A percentile compares a stretch with the other conserved stretches of the same genome.
phyloP scores from a whole-genome alignment of 176 grass and related monocot genomes.

The Elaeis guineensis region DNA sequence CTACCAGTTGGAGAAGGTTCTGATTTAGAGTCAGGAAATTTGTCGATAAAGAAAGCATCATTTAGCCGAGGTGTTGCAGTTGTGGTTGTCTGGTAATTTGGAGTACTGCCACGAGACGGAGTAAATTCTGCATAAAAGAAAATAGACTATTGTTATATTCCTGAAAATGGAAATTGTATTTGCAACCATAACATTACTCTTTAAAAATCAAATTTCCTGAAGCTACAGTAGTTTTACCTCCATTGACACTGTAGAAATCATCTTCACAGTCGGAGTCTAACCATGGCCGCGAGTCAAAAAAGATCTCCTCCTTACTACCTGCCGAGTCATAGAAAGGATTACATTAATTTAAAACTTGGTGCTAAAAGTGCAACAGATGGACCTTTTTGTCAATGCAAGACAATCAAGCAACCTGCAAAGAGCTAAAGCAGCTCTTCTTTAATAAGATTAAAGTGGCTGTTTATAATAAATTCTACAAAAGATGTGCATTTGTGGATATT shows the following conservation, averaged over 20 bases:
- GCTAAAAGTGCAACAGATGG: no score
- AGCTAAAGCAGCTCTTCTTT: no score
- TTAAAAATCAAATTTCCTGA: neutral
- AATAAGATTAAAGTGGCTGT: no score
- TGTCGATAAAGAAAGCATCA: slow-evolving; percentile 27
- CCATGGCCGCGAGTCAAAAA: slow-evolving; percentile 75
- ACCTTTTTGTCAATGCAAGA: no score
- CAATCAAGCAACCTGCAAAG: no score
- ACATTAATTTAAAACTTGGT: neutral
- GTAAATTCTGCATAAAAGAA: slow-evolving; percentile 67
- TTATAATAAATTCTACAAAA: no score
- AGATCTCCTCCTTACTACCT: slow-evolving; percentile 80
- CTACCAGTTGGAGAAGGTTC: slow-evolving; percentile 73
- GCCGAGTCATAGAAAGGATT: slow-evolving; percentile 26
- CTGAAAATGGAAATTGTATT: no score
- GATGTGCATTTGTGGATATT: no score
- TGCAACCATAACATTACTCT: no score
- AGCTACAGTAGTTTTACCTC: slow-evolving; percentile 39
- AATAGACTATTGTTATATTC: neutral
- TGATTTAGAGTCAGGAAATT: slow-evolving; percentile 27
- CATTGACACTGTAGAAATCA: slow-evolving; percentile 94
- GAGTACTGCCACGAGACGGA: slow-evolving; percentile 75
- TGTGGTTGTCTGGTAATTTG: slow-evolving; percentile 41
- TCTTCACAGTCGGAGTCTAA: slow-evolving; percentile 90
- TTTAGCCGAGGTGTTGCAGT: slow-evolving; percentile 24